A percentile compares a stretch with the other conserved stretches of the same genome.
Conservation (phyloP, 164 flowering plant genomes). For the Vitis cinerea region DNA sequence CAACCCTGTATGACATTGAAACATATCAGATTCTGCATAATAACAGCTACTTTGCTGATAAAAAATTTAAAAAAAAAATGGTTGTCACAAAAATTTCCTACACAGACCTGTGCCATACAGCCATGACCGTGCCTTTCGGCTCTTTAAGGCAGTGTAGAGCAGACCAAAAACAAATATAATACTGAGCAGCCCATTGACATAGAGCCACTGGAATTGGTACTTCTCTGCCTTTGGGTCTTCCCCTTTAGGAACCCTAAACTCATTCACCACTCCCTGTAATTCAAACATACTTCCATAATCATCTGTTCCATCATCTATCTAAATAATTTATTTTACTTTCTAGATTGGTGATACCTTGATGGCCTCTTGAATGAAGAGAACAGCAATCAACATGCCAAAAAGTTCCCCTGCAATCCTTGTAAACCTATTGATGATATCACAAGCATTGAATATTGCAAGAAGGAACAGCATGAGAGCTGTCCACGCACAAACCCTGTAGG, state of each 20-base stretch:
- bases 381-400: conserved; percentile 60
- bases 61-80: neutral
- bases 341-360: conserved; percentile 26
- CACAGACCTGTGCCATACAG: conserved; percentile 47
- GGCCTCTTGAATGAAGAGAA: conserved; percentile 56
- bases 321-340: too few relatives aligned
- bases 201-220: conserved; percentile 44
- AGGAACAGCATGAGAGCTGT: conserved; percentile 47
- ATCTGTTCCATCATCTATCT: neutral
- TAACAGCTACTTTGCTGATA: neutral
- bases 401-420: conserved; percentile 58
- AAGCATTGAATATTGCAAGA: conserved; percentile 53
- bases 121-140: conserved; percentile 58
- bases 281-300: neutral
- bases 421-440: conserved; percentile 41
- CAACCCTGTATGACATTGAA: conserved; percentile 25
- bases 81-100: neutral
- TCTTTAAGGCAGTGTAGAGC: conserved; percentile 39
- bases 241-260: conserved; percentile 38
- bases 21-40: neutral
- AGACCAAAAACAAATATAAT: conserved; percentile 46
- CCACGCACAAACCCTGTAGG: conserved; percentile 60
- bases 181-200: conserved; percentile 45
- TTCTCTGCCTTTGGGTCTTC: conserved; percentile 20
- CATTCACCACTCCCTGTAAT: conserved; percentile 45